Conservation (phyloP, 768 basidiomycete species). For the Lentinula guzmanii region DNA sequence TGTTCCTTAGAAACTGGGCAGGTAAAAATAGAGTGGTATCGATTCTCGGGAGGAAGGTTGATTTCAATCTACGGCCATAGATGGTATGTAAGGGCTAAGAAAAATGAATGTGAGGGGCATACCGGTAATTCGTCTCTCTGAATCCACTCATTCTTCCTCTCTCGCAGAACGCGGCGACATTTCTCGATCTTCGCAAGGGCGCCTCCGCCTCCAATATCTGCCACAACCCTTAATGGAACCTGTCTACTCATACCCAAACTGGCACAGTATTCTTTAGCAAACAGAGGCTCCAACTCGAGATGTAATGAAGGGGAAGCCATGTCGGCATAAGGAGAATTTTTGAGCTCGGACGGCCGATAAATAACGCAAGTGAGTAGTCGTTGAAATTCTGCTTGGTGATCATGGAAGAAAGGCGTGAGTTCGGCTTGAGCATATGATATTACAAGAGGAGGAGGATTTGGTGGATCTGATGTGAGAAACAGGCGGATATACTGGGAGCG, state of each 20-base stretch:
- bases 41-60: constrained; percentile 74
- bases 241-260: constrained; percentile 85
- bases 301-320: constrained; percentile 68
- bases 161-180: constrained; percentile 88
- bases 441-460: constrained; percentile 47
- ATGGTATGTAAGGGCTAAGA: background rate
- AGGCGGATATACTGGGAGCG: constrained; percentile 86
- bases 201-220: constrained; percentile 89
- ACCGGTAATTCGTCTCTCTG: constrained; percentile 88
- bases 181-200: constrained; percentile 92
- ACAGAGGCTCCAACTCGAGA: constrained; percentile 73
- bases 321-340: constrained; percentile 64
- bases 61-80: constrained; percentile 77
- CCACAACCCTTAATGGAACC: constrained; percentile 81
- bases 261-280: constrained; percentile 87
- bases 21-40: constrained; percentile 96
- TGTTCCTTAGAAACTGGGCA: constrained; percentile 99
- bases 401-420: constrained; percentile 56
- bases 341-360: constrained; percentile 24
- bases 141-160: constrained; percentile 90
- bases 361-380: constrained; percentile 65
- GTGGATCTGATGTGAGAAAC: constrained; percentile 56
- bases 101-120: constrained; percentile 10
- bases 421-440: constrained; percentile 70
- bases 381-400: constrained; percentile 58